Conservation (phyloP, 129 eudicot genomes). For the Tagetes patula region DNA sequence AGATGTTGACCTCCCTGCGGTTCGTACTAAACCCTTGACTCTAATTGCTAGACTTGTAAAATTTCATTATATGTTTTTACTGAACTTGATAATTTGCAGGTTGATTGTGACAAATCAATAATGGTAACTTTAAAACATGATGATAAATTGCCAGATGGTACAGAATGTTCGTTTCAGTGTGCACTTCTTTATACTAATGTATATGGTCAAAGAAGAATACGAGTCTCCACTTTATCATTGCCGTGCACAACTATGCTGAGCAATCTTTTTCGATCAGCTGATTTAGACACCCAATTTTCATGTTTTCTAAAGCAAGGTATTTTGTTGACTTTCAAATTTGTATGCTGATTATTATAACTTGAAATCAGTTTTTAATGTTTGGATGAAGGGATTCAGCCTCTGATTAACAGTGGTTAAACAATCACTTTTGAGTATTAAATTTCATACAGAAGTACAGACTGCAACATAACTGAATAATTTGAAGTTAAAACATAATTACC, state of each 20-base stretch:
- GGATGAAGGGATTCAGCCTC: background rate
- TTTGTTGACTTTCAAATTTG: conserved; percentile 3
- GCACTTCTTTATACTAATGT: conserved; percentile 96
- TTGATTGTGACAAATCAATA: conserved; percentile 86
- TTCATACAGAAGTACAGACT: background rate
- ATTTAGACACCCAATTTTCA: conserved; percentile 87
- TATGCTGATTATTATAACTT: background rate
- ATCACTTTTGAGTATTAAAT: background rate
- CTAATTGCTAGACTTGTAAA: background rate
- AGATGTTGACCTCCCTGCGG: conserved; percentile 92
- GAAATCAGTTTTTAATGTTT: background rate
- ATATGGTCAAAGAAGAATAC: conserved; percentile 91
- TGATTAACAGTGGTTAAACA: background rate
- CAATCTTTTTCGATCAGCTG: conserved; percentile 92
- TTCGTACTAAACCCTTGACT: conserved; percentile 31
- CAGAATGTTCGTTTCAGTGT: conserved; percentile 89
- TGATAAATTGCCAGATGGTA: conserved; percentile 75
- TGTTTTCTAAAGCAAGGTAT: conserved; percentile 91
- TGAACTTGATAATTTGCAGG: conserved; percentile 37
- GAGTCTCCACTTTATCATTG: conserved; percentile 85
- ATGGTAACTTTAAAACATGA: conserved; percentile 83
- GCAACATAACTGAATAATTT: background rate
- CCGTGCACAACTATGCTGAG: conserved; percentile 85
- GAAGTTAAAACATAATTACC: background rate
- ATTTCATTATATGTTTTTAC: conserved; percentile 15